Conservation (phyloP, 1,284 basidiomycete species). For the Schizophyllum commune region DNA sequence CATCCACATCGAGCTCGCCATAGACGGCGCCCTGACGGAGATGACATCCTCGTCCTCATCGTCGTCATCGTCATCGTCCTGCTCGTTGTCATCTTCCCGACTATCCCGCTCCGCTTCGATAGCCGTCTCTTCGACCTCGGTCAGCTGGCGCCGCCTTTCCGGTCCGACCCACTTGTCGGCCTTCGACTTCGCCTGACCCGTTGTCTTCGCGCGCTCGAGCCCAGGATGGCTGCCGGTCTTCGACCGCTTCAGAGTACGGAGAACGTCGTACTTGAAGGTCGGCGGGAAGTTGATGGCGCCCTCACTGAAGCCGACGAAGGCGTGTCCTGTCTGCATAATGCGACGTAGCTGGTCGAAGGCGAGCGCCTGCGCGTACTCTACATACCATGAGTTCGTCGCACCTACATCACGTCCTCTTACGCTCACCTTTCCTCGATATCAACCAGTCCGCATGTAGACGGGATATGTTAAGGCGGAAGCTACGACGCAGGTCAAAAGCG, state of each 20-base stretch:
- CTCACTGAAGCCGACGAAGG: constrained; percentile 66
- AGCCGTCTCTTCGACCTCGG: neutral
- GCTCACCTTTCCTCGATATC: constrained; percentile 44
- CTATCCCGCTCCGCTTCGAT: constrained; percentile 29
- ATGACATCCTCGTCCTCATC: constrained; percentile 30
- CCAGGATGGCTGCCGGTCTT: constrained; percentile 22
- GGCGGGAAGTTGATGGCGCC: constrained; percentile 68
- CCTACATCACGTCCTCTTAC: too few relatives aligned
- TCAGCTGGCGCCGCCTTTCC: neutral
- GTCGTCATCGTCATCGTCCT: constrained; percentile 33
- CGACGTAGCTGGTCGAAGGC: constrained; percentile 76
- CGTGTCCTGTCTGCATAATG: constrained; percentile 55
- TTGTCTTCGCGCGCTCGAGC: constrained; percentile 25
- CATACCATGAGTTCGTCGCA: constrained; percentile 3
- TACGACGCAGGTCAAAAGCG: neutral
- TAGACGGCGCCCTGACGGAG: constrained; percentile 37
- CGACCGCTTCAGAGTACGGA: constrained; percentile 43
- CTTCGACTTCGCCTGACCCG: constrained; percentile 20
- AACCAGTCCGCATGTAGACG: constrained; percentile 71
- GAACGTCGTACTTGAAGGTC: constrained; percentile 81
- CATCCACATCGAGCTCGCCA: constrained; percentile 46
- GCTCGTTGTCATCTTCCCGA: constrained; percentile 20
- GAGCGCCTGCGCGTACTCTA: constrained; percentile 66
- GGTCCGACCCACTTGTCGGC: constrained; percentile 14
- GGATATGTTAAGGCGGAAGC: constrained; percentile 64